Percentiles rank a stretch among this genome's conserved stretches.
phyloP scores from a whole-genome alignment of 257 asterid genomes.

The Fraxinus quadrangulata region DNA sequence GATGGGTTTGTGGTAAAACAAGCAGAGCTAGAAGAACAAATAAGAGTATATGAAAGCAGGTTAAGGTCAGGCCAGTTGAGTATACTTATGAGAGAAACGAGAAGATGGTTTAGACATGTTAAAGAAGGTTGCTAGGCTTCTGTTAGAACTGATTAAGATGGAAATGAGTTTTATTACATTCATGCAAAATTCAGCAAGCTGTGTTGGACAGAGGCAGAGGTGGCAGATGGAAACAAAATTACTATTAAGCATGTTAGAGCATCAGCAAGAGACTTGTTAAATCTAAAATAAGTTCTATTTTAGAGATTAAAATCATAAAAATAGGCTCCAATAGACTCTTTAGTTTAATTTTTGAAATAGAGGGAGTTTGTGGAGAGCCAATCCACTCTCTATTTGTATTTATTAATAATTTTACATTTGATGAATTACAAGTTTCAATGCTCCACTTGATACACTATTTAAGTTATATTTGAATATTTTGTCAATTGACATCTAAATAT shows the following conservation, averaged over 20 bases:
- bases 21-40: background rate
- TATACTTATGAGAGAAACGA: background rate
- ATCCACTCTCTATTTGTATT: too few species aligned
- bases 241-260: background rate
- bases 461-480: too few species aligned
- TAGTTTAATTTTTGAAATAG: too few species aligned
- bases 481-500: too few species aligned
- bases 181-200: background rate
- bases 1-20: background rate
- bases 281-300: too few species aligned
- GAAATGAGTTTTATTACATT: background rate
- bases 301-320: too few species aligned
- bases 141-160: background rate
- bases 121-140: background rate
- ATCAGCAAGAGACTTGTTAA: too few species aligned
- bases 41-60: background rate
- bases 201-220: background rate
- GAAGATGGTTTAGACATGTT: background rate
- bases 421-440: too few species aligned
- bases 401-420: too few species aligned
- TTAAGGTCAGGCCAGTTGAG: background rate
- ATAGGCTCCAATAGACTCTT: too few species aligned
- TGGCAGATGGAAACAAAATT: background rate
- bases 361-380: too few species aligned
- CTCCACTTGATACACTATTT: too few species aligned